Base-by-base conservation (phyloP, 176 grass and related monocot genomes). In the Chloris gayana region DNA sequence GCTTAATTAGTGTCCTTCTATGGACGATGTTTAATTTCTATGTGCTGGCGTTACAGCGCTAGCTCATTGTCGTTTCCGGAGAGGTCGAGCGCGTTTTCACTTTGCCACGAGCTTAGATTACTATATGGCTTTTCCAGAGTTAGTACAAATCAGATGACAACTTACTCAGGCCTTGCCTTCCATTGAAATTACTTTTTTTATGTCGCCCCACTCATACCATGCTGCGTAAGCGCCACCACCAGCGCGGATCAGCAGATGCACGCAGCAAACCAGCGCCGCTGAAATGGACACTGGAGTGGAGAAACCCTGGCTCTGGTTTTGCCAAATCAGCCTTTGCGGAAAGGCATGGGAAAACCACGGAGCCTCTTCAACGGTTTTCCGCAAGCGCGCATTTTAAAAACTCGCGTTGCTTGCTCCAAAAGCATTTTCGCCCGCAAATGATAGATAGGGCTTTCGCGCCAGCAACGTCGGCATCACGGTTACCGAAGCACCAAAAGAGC, bases 331-430 rank as follows among this genome's bases (percentile, higher is more conserved):
- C 77, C 74, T 32, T 38, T 65, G 17, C 32, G 22, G 59, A 80
- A 85, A 74, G 69, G 6, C 18, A 46, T 1, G 70, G 70, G 9
- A 69, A 88, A 89, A 76, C 64, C 71, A 76, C 57, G 82, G 87
- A 81, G 14, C 45, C 8, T 9, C 21, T 19, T 85, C 77, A 10
- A 76, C 24, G 87, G 82, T 89, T 81, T 89, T 57, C 35, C 37
- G 15, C 34, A 57, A 21, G n/a, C 53, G 58, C 33, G 72, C 41
- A 5, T 30, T 85, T 85, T 34, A 42, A 68, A 74, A 51, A 45
- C 13, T 14, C 7, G 30, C 27, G 26, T 64, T 65, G 77, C 67
- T 80, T 72, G 77, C 59, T 37, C 58, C 25, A 37, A 70, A 27
- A 76, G 46, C 53, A 25, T 49, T 64, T 31, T 27, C 3, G 33